Evolutionary conservation across 1,284 basidiomycete genomes (phyloP), one percentile per base, ranked within the genome.

Genomic region (Ceratobasidium sp.): DNA sequence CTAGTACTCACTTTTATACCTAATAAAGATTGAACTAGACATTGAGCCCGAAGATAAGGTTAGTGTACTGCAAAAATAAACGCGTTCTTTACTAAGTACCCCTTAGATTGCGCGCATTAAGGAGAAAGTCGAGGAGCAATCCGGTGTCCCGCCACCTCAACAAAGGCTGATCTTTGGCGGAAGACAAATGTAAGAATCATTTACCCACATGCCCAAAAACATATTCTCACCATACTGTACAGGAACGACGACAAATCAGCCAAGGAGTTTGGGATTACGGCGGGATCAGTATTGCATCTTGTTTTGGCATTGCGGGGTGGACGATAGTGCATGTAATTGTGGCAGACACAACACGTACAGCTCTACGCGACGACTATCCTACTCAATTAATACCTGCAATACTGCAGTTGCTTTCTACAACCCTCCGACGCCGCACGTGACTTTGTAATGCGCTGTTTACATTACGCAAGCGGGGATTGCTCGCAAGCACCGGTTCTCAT

Each of bases 71-170:
- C 72, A 55, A 23, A 23, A 47, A 9, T 30, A 43, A 35, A 46
- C 13, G 44, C 61, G 43, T 52, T 26, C n/a, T n/a, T n/a, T n/a
- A 44, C 43, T 44, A 9, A 54, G 28, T n/a, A 47, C n/a, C 28
- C 7, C 7, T 32, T 77, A 98, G 96, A 95, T 98, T 80, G 87
- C 89, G 58, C 91, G 95, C 77, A 97, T 99, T 84, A 99, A 99
- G 85, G 96, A 98, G 86, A 93, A 95, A 81, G 95, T 99, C 38
- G 98, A 99, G 82, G 97, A 98, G 84, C 98, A 99, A 83, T 97
- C 96, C 49, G 98, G 97, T 79, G 98, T 99, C 61, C 98, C 98
- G 18, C 97, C 98, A 74, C 93, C 88, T 47, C 98, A 99, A 82
- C 98, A 99, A 82, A 89, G 98, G 74, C 83, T 99, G 78, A 99